These are phyloP conservation scores for Colletotrichum liaoningense DNA, from an alignment of 2,329 filamentous ascomycete genomes.

Conservation along the genomic window DNA sequence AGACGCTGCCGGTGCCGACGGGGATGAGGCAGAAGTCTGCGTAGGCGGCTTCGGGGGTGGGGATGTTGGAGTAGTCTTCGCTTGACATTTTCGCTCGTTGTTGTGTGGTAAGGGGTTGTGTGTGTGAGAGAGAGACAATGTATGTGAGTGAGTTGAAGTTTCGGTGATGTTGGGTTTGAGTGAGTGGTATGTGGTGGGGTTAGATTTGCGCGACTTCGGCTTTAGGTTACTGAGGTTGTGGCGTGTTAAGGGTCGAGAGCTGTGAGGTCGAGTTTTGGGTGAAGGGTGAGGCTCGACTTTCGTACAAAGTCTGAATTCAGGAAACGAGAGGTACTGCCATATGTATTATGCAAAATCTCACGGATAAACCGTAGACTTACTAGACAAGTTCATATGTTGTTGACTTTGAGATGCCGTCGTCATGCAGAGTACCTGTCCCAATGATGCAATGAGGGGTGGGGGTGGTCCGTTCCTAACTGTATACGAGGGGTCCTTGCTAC, in stretches of 20 bases:
- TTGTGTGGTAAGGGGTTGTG: not conserved
- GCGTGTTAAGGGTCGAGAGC: not conserved
- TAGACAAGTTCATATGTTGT: not conserved
- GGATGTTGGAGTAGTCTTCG: conserved; percentile 60
- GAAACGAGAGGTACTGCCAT: not conserved
- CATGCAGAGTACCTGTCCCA: not conserved
- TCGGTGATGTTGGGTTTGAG: not conserved
- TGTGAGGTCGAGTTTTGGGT: not conserved
- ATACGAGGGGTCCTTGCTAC: not conserved
- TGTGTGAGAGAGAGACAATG: not conserved
- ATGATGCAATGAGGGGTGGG: not conserved
- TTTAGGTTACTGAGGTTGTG: not conserved
- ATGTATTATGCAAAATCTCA: too few species aligned
- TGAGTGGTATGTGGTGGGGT: not conserved
- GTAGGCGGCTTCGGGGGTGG: conserved; percentile 80
- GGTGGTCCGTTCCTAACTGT: not conserved
- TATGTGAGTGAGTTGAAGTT: not conserved
- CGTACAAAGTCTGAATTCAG: not conserved
- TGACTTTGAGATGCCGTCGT: not conserved
- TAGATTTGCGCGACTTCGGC: not conserved
- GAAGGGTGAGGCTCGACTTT: not conserved
- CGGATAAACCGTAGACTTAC: not conserved
- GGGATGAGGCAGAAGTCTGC: conserved; percentile 95
- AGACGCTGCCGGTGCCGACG: conserved; percentile 81
- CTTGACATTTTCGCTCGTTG: conserved; percentile 8